Evolutionary conservation across 2,329 filamentous ascomycete species (phyloP).

Genomic region (Thyridium curvatum): DNA sequence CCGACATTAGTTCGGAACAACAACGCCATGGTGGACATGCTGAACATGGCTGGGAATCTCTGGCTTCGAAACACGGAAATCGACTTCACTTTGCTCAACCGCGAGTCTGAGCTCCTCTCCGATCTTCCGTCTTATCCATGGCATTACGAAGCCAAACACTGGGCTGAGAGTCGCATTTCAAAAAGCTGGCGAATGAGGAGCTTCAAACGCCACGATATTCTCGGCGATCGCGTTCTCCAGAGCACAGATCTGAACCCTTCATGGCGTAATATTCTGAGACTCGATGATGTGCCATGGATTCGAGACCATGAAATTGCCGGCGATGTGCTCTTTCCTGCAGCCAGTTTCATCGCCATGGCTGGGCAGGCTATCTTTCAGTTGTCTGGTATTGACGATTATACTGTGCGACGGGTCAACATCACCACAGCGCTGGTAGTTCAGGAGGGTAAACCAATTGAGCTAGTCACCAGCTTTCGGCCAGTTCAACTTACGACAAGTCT

Average conservation of each 20-base stretch:
- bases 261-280: conserved; percentile 7
- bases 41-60: conserved; percentile 5
- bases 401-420: not conserved
- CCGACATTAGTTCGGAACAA: conserved; percentile 3
- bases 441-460: conserved; percentile 6
- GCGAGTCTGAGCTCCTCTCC: not conserved
- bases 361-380: conserved; percentile 4
- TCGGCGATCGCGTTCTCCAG: conserved; percentile 7
- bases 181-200: conserved; percentile 19
- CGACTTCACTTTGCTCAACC: not conserved
- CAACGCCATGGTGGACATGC: not conserved
- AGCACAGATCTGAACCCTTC: conserved; percentile 5
- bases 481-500: not conserved
- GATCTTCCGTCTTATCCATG: conserved; percentile 20
- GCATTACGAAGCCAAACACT: conserved; percentile 18
- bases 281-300: conserved; percentile 27
- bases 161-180: conserved; percentile 21
- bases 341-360: conserved; percentile 23
- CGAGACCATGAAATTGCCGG: conserved; percentile 37
- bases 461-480: conserved; percentile 4
- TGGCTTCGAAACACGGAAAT: conserved; percentile 1
- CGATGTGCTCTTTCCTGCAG: conserved; percentile 32
- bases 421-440: conserved; percentile 8
- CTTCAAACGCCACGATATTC: conserved; percentile 13
- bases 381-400: conserved; percentile 3